Evolutionary conservation across 306 rosid genomes (phyloP), one percentile per base, ranked within the genome.

Genomic region (Mucuna pruriens): DNA sequence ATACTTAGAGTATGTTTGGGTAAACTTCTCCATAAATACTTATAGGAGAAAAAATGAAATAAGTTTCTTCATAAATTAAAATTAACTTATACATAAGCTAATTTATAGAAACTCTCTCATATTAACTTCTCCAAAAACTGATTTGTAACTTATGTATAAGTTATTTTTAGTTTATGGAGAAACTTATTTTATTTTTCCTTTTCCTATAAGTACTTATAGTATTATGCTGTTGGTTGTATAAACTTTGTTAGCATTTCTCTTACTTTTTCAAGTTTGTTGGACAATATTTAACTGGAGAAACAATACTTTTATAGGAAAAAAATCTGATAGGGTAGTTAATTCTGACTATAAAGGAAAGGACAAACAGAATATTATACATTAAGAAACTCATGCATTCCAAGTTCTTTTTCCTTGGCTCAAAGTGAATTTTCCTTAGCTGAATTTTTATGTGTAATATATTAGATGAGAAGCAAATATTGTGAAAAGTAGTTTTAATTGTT

Each of bases 361-460:
- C 36, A 58, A 10, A 4, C 65, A 25, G 16, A 58, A 58, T 46
- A 34, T 63, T 7, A 31, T 29, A 31, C 42, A 16, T 75, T 26
- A 26, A 40, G 6, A 19, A 61, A 46, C 48, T 45, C 17, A 52
- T 1, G 9, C 22, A 39, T 61, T 38, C 23, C 19, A 48, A 63
- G 9, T 54, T 23, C 29, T 63, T 62, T 64, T 25, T 19, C n/a
- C 60, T 5, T 16, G 63, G 33, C 81, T 42, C 57, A 16, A 33
- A 20, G 49, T 16, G 64, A 33, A n/a, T n/a, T n/a, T n/a, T 69
- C 57, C n/a, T n/a, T 58, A 55, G 85, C 57, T 76, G 66, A 55
- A 66, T 61, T 62, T 61, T 62, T 42, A 3, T 34, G 5, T 49
- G n/a, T 20, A 17, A 29, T 22, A 4, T 77, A 31, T 67, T 20